These are phyloP conservation scores for Clavulina sp. DNA, from an alignment of 768 basidiomycete species.

Conservation along the genomic window DNA sequence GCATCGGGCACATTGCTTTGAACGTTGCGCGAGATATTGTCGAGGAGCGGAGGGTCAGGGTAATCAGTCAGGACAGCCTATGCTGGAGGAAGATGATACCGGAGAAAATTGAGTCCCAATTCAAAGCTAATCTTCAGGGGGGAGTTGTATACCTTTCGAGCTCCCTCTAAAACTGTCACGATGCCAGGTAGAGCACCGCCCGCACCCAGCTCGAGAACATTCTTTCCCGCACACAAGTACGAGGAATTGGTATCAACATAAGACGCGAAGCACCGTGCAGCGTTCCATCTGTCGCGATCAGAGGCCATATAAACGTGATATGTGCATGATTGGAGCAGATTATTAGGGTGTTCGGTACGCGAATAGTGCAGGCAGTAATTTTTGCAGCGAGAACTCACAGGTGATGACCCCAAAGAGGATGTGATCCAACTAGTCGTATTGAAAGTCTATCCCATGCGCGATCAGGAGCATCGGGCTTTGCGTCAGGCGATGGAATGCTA, in stretches of 20 bases:
- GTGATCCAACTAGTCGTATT: slow-evolving; percentile 58
- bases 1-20: slow-evolving; percentile 30
- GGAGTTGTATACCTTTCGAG: slow-evolving; percentile 34
- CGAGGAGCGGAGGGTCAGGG: slow-evolving; percentile 56
- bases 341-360: too few relatives aligned
- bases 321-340: too few relatives aligned
- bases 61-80: slow-evolving; percentile 86
- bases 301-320: not conserved
- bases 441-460: slow-evolving; percentile 26
- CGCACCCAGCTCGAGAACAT: slow-evolving; percentile 79
- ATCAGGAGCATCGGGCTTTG: not conserved
- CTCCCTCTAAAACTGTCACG: slow-evolving; percentile 52
- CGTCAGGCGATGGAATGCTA: not conserved
- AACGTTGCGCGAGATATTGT: slow-evolving; percentile 61
- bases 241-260: slow-evolving; percentile 41
- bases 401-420: slow-evolving; percentile 70
- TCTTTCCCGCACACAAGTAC: slow-evolving; percentile 25
- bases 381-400: slow-evolving; percentile 28
- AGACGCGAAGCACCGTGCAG: slow-evolving; percentile 50
- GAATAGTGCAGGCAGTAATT: too few relatives aligned
- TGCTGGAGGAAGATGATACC: not conserved
- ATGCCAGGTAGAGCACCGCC: slow-evolving; percentile 83
- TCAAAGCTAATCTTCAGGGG: not conserved
- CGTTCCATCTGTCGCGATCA: slow-evolving; percentile 48
- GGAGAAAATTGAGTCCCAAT: not conserved